Evolutionary conservation across 257 asterid species (phyloP).

Genomic region (Echites panduratus): DNA sequence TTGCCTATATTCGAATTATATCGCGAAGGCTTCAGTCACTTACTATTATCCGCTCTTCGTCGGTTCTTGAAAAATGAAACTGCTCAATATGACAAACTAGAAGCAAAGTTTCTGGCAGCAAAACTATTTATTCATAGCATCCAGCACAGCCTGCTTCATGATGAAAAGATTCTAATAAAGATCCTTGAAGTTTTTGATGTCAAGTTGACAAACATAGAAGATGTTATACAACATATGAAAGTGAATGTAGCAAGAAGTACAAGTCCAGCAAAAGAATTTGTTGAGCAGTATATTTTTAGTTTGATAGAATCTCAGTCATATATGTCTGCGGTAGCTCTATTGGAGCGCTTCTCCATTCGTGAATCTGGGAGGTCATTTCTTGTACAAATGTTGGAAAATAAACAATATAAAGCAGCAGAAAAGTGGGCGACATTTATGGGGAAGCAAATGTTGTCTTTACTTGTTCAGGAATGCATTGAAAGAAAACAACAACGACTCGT

Average conservation of each 20-base stretch:
- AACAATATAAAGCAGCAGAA: slow-evolving; percentile 71
- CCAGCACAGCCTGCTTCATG: slow-evolving; percentile 41
- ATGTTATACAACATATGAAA: slow-evolving; percentile 29
- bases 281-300: slow-evolving; percentile 47
- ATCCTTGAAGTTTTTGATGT: slow-evolving; percentile 60
- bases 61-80: slow-evolving; percentile 46
- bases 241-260: slow-evolving; percentile 25
- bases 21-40: slow-evolving; percentile 74
- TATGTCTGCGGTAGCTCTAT: slow-evolving; percentile 54
- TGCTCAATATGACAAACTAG: slow-evolving; percentile 34
- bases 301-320: slow-evolving; percentile 52
- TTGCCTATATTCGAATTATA: slow-evolving; percentile 50
- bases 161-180: slow-evolving; percentile 54
- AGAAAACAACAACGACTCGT: slow-evolving; percentile 48
- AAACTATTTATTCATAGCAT: slow-evolving; percentile 48
- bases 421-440: slow-evolving; percentile 94
- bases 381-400: slow-evolving; percentile 53
- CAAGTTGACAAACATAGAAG: slow-evolving; percentile 45
- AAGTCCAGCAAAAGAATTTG: slow-evolving; percentile 45
- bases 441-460: slow-evolving; percentile 50
- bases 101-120: slow-evolving; percentile 55
- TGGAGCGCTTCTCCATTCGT: slow-evolving; percentile 68
- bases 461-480: slow-evolving; percentile 57
- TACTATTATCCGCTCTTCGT: slow-evolving; percentile 62
- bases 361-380: slow-evolving; percentile 59